Base-by-base conservation (phyloP, 1,284 basidiomycete species). In the Omphalotus olearius region DNA sequence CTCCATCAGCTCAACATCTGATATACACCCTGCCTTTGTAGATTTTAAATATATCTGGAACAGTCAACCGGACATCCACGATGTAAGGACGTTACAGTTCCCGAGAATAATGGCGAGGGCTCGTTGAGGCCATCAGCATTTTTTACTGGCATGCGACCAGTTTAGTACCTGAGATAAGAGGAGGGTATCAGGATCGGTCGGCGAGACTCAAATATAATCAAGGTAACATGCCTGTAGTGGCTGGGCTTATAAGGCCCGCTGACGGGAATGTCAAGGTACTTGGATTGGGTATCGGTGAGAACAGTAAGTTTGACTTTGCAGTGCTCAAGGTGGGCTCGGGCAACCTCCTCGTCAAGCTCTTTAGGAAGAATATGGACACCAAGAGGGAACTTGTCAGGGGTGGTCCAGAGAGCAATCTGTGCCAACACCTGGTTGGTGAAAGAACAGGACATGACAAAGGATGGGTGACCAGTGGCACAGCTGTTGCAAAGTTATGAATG, bases 401-500 rank as follows among this genome's bases (percentile, higher is more conserved):
- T 91, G 53, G 90, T 94, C 95, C 94, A 99, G 68, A 99, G 87
- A 25, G 93, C 96, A 64, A 99, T 98, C 78, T 99, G 96, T 46
- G 96, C 96, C 60, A 99, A 82, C 56, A 94, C 92, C 77, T 99
- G 96, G 83, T 99, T 99, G 71, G 93, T 78, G 81, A 99, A 99
- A 51, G 97, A 99, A 80, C 94, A 98, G 36, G 95, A 98, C 97
- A 99, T 99, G 78, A 99, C 96, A 73, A 93, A 93, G 48, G 93
- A 95, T 41, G 93, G 93, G 73, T 96, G 93, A 52, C 93, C 93
- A 57, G 92, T 96, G 42, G 87, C 88, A 67, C 88, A 91, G 35
- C 86, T 75, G 51, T 37, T 49, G 45, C 4, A 30, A 56, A 5
- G 28, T 44, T 39, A 20, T 39, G 57, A 38, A 52, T 57, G 45